These are phyloP conservation scores for Vitellaria paradoxa DNA, from an alignment of 179 eudicot species.

Conservation along the genomic window DNA sequence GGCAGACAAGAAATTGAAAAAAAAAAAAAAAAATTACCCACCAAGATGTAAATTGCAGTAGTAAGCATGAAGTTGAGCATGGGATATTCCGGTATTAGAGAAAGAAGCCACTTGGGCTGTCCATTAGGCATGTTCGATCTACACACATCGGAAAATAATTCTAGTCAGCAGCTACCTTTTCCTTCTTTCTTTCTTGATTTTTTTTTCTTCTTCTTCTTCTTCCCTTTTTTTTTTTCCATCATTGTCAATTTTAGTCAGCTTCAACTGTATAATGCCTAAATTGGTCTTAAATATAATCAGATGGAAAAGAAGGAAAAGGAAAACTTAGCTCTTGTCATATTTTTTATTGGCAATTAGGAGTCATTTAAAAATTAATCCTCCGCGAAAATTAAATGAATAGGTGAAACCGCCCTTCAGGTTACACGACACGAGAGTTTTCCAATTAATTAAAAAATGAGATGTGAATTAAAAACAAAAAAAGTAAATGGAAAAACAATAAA, in stretches of 20 bases:
- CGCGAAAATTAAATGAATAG: neutral
- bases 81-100: conserved; percentile 83
- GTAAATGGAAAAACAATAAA: neutral
- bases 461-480: neutral
- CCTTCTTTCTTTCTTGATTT: no score
- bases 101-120: conserved; percentile 94
- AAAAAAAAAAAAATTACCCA: conserved; percentile 25
- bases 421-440: neutral
- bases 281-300: neutral
- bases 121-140: conserved; percentile 90
- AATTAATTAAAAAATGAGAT: neutral
- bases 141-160: conserved; percentile 19
- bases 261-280: neutral
- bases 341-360: neutral
- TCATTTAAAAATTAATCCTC: no score
- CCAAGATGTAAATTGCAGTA: conserved; percentile 81
- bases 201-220: no score
- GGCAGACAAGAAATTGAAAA: neutral
- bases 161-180: neutral
- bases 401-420: neutral
- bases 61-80: conserved; percentile 97
- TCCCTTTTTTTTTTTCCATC: no score
- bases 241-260: no score
- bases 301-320: neutral
- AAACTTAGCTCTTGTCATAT: neutral